These are phyloP conservation scores for Vanilla planifolia DNA, from an alignment of 106 monocot genomes.

Conservation along the genomic window DNA sequence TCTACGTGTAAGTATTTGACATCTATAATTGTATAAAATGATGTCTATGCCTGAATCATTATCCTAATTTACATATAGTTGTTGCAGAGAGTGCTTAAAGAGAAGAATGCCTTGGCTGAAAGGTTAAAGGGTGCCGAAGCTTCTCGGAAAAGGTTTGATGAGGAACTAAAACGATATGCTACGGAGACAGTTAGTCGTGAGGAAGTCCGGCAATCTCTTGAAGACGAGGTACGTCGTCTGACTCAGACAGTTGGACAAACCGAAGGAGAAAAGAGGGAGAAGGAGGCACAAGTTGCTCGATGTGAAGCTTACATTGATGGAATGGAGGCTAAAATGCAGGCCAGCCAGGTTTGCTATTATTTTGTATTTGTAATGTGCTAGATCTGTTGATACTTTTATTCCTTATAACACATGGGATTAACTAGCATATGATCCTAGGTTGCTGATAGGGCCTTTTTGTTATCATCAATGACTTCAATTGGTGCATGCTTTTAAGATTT, in stretches of 20 bases:
- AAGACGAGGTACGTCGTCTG: conserved; percentile 69
- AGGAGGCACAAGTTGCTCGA: conserved; percentile 79
- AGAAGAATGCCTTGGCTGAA: conserved; percentile 84
- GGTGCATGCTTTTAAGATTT: too few species aligned
- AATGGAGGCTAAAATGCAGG: conserved; percentile 77
- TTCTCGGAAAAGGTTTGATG: conserved; percentile 76
- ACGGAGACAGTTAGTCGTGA: conserved; percentile 66
- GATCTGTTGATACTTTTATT: too few species aligned
- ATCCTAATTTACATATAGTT: not conserved
- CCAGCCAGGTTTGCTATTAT: conserved; percentile 51
- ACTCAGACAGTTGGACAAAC: conserved; percentile 79
- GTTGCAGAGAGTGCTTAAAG: conserved; percentile 70
- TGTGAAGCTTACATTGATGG: conserved; percentile 93
- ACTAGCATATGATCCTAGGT: too few species aligned
- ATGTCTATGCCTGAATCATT: not conserved
- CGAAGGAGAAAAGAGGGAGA: conserved; percentile 90
- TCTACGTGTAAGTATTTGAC: too few species aligned
- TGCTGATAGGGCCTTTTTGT: too few species aligned
- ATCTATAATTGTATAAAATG: too few species aligned
- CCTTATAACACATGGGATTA: too few species aligned
- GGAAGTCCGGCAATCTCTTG: conserved; percentile 70
- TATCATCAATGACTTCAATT: too few species aligned
- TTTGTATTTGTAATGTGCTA: not conserved
- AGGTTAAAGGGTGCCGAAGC: conserved; percentile 75
- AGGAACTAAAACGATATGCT: conserved; percentile 81